Conservation (phyloP, 164 flowering plant genomes). For the Amborella trichopoda region DNA sequence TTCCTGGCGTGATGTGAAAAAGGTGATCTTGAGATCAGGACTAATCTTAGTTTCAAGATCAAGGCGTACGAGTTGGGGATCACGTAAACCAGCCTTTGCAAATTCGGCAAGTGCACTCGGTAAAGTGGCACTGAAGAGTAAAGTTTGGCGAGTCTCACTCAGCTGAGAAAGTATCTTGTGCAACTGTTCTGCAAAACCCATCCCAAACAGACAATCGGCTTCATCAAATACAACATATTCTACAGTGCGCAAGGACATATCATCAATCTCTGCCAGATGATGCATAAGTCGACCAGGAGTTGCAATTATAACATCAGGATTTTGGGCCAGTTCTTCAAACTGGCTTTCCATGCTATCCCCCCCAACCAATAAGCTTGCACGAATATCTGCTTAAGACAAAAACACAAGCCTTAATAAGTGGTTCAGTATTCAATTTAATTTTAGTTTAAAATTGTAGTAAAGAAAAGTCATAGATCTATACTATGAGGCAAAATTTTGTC, state of each 20-base stretch:
- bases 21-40: conserved; percentile 64
- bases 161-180: conserved; percentile 65
- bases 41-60: conserved; percentile 88
- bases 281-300: conserved; percentile 99
- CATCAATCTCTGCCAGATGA: conserved; percentile 90
- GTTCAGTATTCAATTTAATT: no score
- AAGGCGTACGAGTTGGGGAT: conserved; percentile 82
- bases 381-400: conserved; percentile 49
- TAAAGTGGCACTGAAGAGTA: conserved; percentile 93
- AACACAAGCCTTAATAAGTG: no score
- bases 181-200: conserved; percentile 97
- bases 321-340: conserved; percentile 87
- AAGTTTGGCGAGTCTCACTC: conserved; percentile 82
- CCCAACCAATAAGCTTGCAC: conserved; percentile 76
- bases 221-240: conserved; percentile 96
- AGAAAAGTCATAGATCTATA: no score
- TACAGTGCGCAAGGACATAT: conserved; percentile 75
- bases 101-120: conserved; percentile 96
- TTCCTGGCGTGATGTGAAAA: conserved; percentile 79
- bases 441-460: no score
- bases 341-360: conserved; percentile 96
- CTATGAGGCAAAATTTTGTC: no score
- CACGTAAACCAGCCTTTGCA: conserved; percentile 90
- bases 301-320: conserved; percentile 93
- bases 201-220: conserved; percentile 80